Evolutionary conservation across 2,329 filamentous ascomycete species (phyloP), one percentile per base, ranked within the genome.

Genomic region (Alternaria infectoria): DNA sequence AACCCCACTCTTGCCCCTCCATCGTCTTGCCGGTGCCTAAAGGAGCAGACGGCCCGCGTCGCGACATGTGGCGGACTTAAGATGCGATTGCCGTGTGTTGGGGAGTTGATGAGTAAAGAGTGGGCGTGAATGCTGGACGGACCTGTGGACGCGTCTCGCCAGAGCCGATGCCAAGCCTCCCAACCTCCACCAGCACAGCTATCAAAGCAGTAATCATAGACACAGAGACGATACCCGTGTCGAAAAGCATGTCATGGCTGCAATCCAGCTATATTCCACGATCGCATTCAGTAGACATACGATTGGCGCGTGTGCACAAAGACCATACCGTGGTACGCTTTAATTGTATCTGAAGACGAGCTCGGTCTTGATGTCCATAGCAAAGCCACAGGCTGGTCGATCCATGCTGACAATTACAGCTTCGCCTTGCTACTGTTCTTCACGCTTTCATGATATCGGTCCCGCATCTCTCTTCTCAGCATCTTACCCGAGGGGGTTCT

Each of bases 401-500:
- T 45, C 19, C 17, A 45, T 45, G 2, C 0, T 40, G n/a, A 17
- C 2, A 10, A 1, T 12, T 65, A 75, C 30, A 75, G 55, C 55
- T 70, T 74, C 5, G 69, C 67, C 23, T 56, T 71, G 2, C 62
- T 58, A 43, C 67, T 59, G 4, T 26, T 43, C 66, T 74, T 73
- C 44, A 75, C 2, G 4, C 66, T 54, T 15, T 68, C 71, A 64
- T 76, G 72, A 28, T 75, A 76, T 19, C 43, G 51, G 56, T 77
- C 74, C 11, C 71, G 59, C 73, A 75, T 76, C 55, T 77, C 72
- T 17, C 74, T 61, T 49, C 74, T 68, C 36, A 77, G 28, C 73
- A 75, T 76, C 60, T 77, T 75, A 7, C 73, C 74, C 4, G 68
- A 71, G 5, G 71, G 72, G 6, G 73, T 77, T 15, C 72, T 63